Evolutionary conservation across 352 stramenopile genomes (phyloP).

Genomic region (Phytophthora tubulina): DNA sequence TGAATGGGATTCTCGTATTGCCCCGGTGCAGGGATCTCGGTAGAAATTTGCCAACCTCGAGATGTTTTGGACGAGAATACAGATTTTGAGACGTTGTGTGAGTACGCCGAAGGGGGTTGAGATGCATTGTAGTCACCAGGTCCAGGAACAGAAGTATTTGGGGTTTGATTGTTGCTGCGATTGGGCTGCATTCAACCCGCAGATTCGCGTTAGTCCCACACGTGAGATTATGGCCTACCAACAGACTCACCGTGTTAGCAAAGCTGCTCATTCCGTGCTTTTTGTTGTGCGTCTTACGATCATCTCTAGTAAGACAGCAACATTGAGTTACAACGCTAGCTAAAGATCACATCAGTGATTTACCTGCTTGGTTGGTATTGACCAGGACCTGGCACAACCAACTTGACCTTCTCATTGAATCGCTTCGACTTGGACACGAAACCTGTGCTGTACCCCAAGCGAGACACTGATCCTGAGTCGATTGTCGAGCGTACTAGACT

Average conservation of each 20-base stretch:
- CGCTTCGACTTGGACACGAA: conserved; percentile 86
- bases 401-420: conserved; percentile 61
- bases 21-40: conserved; percentile 64
- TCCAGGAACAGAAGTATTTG: conserved; percentile 41
- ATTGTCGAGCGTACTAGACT: conserved; percentile 66
- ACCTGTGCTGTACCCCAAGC: conserved; percentile 74
- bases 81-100: conserved; percentile 65
- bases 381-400: conserved; percentile 67
- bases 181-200: conserved; percentile 34
- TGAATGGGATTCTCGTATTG: conserved; percentile 79
- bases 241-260: conserved; percentile 52
- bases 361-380: conserved; percentile 67
- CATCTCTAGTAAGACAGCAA: conserved; percentile 36
- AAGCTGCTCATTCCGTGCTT: conserved; percentile 82
- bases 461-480: conserved; percentile 80
- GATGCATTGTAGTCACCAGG: conserved; percentile 65
- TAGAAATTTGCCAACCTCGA: conserved; percentile 57
- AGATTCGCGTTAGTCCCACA: background rate
- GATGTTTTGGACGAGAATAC: conserved; percentile 74
- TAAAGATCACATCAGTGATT: no score
- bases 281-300: conserved; percentile 62
- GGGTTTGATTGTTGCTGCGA: conserved; percentile 44
- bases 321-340: no score
- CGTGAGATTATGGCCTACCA: background rate
- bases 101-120: conserved; percentile 48